Base-by-base conservation (phyloP, 352 stramenopile genomes). In the Pythium brachiatum region DNA sequence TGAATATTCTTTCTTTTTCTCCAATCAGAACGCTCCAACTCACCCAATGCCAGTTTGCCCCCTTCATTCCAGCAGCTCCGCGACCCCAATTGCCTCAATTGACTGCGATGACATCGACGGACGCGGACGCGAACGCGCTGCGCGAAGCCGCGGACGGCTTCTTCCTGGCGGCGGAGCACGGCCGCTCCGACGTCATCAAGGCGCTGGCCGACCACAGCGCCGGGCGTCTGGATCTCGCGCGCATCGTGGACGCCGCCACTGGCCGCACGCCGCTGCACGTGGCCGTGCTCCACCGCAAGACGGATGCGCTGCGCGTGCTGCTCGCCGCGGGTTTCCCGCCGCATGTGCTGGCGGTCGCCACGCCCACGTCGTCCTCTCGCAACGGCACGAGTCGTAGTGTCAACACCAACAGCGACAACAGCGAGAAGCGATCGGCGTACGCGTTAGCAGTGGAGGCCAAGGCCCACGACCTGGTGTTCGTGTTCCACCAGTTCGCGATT, bases 401-500 rank as follows among this genome's bases (percentile, higher is more conserved):
- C n/a, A n/a, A n/a, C n/a, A n/a, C n/a, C n/a, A n/a, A n/a, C n/a
- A n/a, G n/a, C n/a, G n/a, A 25, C 20, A 34, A 29, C 18, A 21
- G 52, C 5, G 20, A 18, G 8, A 79, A 76, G 50, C 69, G 62
- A 38, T 87, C 86, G 7, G 74, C 86, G 25, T 95, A 93, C 62
- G 68, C 69, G 46, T 53, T 95, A 26, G 84, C 86, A 15, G 65
- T 88, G 62, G 64, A 86, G 46, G 64, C 86, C 23, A 72, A 84
- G 44, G 75, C 76, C 26, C 57, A 73, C 32, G 81, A 92, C 34
- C 66, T 93, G 23, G 52, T 95, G 27, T 75, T 87, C 53, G 84
- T 93, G 25, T 95, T 95, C 58, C 82, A 91, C 57, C 86, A 95
- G 68, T 95, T 93, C 64, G 66, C 84, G n/a, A 84, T 95, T 46